A percentile compares a stretch with the other conserved stretches of the same genome.
These are phyloP conservation scores for Kodamaea arcana DNA, from an alignment of 1,139 yeast genomes.

Conservation along the genomic window DNA sequence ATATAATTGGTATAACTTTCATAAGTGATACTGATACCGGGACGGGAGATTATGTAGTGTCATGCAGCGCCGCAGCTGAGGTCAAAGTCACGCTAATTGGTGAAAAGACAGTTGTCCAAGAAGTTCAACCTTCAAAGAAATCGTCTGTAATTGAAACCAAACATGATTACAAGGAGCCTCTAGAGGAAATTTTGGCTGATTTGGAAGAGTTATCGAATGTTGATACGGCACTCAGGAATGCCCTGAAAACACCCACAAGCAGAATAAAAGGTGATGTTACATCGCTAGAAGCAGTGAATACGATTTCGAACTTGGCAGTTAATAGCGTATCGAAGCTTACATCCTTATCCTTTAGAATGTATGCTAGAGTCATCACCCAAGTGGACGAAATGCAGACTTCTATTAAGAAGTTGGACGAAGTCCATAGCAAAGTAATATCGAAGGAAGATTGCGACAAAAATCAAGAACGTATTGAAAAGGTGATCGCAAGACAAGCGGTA, in stretches of 20 bases:
- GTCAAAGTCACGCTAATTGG: neutral
- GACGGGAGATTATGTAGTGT: constrained; percentile 24
- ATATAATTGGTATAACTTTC: constrained; percentile 11
- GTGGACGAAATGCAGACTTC: constrained; percentile 18
- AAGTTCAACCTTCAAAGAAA: neutral
- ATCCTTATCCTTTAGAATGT: constrained; percentile 20
- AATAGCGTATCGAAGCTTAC: constrained; percentile 17
- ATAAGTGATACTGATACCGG: constrained; percentile 23
- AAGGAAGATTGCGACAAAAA: constrained; percentile 2
- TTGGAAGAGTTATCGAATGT: constrained; percentile 5
- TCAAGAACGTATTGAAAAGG: constrained; percentile 2
- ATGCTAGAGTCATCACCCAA: constrained; percentile 20
- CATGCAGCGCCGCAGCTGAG: constrained; percentile 1
- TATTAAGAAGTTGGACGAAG: constrained; percentile 1
- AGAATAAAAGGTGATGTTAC: constrained; percentile 5
- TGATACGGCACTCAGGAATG: constrained; percentile 1
- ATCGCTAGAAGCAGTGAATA: constrained; percentile 13
- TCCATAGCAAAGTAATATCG: neutral
- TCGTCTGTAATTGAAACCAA: neutral
- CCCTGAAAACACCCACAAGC: constrained; percentile 4
- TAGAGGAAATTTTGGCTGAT: constrained; percentile 10
- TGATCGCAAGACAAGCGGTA: constrained; percentile 19
- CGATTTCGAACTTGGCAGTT: constrained; percentile 17
- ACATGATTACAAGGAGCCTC: constrained; percentile 11
- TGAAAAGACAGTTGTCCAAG: neutral